Evolutionary conservation across 139 green algal species (phyloP).

Genomic region (Closterium sp.): DNA sequence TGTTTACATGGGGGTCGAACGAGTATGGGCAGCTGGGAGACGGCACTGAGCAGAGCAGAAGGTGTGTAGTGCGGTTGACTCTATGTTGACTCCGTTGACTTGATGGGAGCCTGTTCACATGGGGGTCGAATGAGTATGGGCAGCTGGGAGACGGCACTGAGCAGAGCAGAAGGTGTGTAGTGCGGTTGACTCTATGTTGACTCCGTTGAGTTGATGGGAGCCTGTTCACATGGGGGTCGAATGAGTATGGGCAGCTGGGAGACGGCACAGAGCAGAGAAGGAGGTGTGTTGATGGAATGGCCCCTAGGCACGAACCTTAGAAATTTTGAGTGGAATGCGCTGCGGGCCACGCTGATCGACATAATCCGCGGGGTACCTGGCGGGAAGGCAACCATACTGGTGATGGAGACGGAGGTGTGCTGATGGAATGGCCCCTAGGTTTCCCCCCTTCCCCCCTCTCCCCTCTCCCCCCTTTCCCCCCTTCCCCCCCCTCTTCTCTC

Average conservation of each 20-base stretch:
- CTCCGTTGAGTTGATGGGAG: constrained; percentile 44
- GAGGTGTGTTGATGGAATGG: too few relatives aligned
- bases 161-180: too few relatives aligned
- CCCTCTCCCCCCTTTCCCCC: too few relatives aligned
- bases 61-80: not conserved
- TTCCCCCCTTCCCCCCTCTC: too few relatives aligned
- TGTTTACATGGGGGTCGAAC: constrained; percentile 70
- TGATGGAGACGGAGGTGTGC: too few relatives aligned
- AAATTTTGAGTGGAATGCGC: too few relatives aligned
- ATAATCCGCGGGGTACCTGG: too few relatives aligned
- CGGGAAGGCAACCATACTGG: too few relatives aligned
- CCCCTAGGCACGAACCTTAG: too few relatives aligned
- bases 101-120: constrained; percentile 64
- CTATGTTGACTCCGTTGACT: not conserved
- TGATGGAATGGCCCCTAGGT: too few relatives aligned
- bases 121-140: constrained; percentile 60
- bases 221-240: constrained; percentile 68
- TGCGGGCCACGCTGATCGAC: too few relatives aligned
- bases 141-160: constrained; percentile 55
- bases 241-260: constrained; percentile 60
- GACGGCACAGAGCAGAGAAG: not conserved
- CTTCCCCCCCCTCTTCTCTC: not conserved
- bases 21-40: constrained; percentile 57
- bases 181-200: not conserved
- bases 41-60: constrained; percentile 23